phyloP scores from a whole-genome alignment of 805 yeast genomes.

The Candida chauliodis region DNA sequence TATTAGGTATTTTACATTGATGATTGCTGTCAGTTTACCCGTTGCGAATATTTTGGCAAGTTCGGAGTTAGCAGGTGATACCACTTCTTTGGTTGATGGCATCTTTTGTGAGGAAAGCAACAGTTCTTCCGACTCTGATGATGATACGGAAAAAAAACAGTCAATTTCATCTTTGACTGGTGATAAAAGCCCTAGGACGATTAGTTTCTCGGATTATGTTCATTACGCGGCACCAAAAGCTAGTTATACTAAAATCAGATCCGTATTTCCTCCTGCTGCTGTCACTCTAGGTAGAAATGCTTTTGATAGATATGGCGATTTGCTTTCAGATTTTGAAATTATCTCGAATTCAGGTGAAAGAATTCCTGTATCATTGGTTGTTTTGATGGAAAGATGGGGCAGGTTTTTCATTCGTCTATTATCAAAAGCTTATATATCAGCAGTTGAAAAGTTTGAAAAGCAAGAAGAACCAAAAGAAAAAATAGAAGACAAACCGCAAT shows the following conservation, averaged over 20 bases:
- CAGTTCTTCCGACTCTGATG: constrained; percentile 1
- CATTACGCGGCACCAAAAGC: constrained; percentile 72
- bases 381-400: constrained; percentile 77
- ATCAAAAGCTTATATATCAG: constrained; percentile 61
- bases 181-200: constrained; percentile 22
- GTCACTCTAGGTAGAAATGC: constrained; percentile 76
- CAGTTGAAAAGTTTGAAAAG: constrained; percentile 41
- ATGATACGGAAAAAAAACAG: constrained; percentile 12
- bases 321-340: constrained; percentile 68
- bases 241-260: constrained; percentile 60
- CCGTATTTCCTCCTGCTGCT: constrained; percentile 74
- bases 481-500: constrained; percentile 40
- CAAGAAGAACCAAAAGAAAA: constrained; percentile 12
- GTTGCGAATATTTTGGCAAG: constrained; percentile 49
- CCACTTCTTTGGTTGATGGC: constrained; percentile 18
- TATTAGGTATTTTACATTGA: constrained; percentile 44
- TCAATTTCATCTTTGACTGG: constrained; percentile 18
- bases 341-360: constrained; percentile 67
- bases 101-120: constrained; percentile 11
- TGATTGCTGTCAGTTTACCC: constrained; percentile 53
- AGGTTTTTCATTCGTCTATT: constrained; percentile 59
- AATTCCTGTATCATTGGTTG: constrained; percentile 56
- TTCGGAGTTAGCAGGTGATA: constrained; percentile 35
- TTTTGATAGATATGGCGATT: constrained; percentile 59
- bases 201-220: constrained; percentile 65